Evolutionary conservation across 1,139 yeast genomes (phyloP), one percentile per base, ranked within the genome.

Genomic region (Saccharomycopsis hybrid): DNA sequence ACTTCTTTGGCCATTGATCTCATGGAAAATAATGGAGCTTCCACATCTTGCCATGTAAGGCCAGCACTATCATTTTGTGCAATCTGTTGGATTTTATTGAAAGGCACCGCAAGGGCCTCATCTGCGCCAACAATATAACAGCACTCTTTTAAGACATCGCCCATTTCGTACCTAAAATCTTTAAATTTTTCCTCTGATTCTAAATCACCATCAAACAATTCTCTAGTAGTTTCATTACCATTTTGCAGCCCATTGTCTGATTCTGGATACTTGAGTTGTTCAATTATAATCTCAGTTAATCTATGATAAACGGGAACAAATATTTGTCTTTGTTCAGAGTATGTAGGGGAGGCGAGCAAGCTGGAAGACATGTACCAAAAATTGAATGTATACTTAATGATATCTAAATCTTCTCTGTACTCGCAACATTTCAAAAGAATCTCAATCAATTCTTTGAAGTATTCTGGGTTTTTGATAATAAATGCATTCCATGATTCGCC

Each of bases 1-100:
- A 94, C 88, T 63, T 86, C 96, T 57, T 89, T 83, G 0, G 97
- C 98, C 96, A 94, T 89, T 0, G 96, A 84, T 59, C 98, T 78
- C 76, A 92, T 75, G 32, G 90, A 78, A 61, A 94, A 94, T 48
- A 94, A 70, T 3, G 97, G 85, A 0, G 97, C 95, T 67, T 94
- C 99, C 52, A 89, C 72, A 44, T 76, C 73, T 67, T 90, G 97
- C 98, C 98, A 92, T n/a, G n/a, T n/a, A n/a, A n/a, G n/a, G 49
- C 63, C 66, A 9, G 57, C 37, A 2, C 39, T 43, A 29, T 55
- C 47, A n/a, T 52, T 48, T 5, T 46, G 46, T 27, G 64, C 47
- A 4, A 65, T 57, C 47, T 60, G 58, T 7, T 60, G 46, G 11
- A 46, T 43, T 18, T 43, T 39, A 11, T 28, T 44, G 33, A 45